Percentiles rank a stretch among this genome's conserved stretches.
Conservation (phyloP, 164 flowering plant species). For the Malania oleifera region DNA sequence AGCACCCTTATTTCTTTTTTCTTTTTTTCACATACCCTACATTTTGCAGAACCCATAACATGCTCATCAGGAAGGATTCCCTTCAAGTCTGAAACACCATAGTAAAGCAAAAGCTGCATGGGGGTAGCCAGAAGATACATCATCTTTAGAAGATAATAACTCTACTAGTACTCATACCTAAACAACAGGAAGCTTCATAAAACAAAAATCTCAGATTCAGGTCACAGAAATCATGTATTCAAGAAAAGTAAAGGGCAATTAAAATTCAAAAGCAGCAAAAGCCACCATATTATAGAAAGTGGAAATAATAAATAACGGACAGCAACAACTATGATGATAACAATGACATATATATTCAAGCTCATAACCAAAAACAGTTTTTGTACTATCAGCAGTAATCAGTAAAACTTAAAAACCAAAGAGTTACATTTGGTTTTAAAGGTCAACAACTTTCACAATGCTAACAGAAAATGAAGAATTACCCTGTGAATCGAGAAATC, state of each 20-base stretch:
- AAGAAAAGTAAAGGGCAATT: background rate
- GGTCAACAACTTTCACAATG: too few relatives aligned
- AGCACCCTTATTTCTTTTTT: background rate
- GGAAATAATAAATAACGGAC: background rate
- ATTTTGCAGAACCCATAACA: constrained; percentile 77
- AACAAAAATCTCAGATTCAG: background rate
- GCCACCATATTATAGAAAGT: background rate
- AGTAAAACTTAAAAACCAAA: too few relatives aligned
- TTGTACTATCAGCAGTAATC: too few relatives aligned
- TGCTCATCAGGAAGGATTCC: constrained; percentile 63
- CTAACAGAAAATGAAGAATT: too few relatives aligned
- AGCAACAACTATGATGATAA: too few relatives aligned
- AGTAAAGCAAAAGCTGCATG: constrained; percentile 62
- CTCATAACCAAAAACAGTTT: too few relatives aligned
- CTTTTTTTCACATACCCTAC: constrained; percentile 65
- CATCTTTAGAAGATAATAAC: background rate
- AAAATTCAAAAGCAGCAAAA: too few relatives aligned
- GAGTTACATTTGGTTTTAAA: too few relatives aligned
- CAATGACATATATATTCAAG: too few relatives aligned
- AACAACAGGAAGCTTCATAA: background rate
- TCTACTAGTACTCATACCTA: background rate
- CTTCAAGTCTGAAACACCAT: constrained; percentile 35
- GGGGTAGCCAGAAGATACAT: background rate
- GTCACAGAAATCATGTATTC: background rate
- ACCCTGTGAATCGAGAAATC: constrained; percentile 90